A percentile compares a stretch with the other conserved stretches of the same genome.
These are phyloP conservation scores for Monosporascus cannonballus DNA, from an alignment of 2,329 filamentous ascomycete species.

Conservation along the genomic window DNA sequence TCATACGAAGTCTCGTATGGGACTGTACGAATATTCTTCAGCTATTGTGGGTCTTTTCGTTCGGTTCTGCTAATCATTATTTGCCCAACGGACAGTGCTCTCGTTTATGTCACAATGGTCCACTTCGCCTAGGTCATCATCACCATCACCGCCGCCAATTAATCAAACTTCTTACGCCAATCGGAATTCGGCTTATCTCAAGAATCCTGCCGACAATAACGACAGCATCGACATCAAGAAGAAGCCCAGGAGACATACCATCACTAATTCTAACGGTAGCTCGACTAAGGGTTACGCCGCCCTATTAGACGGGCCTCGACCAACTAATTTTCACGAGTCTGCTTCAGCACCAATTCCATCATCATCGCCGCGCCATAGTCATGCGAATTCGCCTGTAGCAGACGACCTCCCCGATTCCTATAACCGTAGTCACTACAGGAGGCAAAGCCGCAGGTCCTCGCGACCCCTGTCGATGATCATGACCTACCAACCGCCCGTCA, in stretches of 20 bases:
- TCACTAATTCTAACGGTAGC: neutral
- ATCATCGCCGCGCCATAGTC: slow-evolving; percentile 20
- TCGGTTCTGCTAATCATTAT: slow-evolving; percentile 26
- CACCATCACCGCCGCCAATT: slow-evolving; percentile 28
- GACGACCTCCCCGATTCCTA: slow-evolving; percentile 29
- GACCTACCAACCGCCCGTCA: slow-evolving; percentile 76
- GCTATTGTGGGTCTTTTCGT: slow-evolving; percentile 3
- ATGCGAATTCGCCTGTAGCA: slow-evolving; percentile 36
- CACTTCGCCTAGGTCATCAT: slow-evolving; percentile 31
- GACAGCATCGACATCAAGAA: no score
- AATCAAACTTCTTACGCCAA: slow-evolving; percentile 19
- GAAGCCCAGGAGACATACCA: neutral
- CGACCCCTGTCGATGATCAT: slow-evolving; percentile 82
- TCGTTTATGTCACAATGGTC: slow-evolving; percentile 86
- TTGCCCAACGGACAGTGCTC: slow-evolving; percentile 52
- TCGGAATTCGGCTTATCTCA: neutral
- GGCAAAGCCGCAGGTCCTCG: slow-evolving; percentile 45
- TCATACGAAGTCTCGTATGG: no score
- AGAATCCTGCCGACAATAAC: neutral
- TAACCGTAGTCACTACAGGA: slow-evolving; percentile 17
- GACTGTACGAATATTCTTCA: no score
- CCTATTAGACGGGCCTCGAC: neutral
- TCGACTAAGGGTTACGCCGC: neutral
- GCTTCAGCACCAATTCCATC: slow-evolving; percentile 18
- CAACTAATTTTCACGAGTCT: slow-evolving; percentile 6